Percentiles rank a stretch among this genome's conserved stretches.
Evolutionary conservation across 1,139 yeast species (phyloP).

Genomic region (Candida sanyaensis): DNA sequence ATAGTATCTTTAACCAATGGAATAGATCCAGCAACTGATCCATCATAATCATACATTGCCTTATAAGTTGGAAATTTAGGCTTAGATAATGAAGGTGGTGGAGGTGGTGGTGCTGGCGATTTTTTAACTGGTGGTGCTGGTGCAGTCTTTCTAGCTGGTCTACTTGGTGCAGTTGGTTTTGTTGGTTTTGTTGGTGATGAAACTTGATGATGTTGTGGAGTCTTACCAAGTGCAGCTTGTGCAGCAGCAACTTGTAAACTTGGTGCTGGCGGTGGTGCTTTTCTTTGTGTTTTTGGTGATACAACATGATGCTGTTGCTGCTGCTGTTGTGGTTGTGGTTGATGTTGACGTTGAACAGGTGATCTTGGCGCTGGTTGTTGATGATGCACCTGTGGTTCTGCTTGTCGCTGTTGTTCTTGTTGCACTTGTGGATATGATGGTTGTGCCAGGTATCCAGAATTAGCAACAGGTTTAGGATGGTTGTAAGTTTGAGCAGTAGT

Average conservation of each 20-base stretch:
- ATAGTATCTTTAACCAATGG: slow-evolving; percentile 77
- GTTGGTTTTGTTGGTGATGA: slow-evolving; percentile 14
- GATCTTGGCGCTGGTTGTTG: slow-evolving; percentile 16
- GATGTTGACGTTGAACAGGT: slow-evolving; percentile 15
- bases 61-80: slow-evolving; percentile 79
- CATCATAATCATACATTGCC: slow-evolving; percentile 89
- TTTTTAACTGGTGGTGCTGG: slow-evolving; percentile 42
- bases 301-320: slow-evolving; percentile 16
- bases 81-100: slow-evolving; percentile 61
- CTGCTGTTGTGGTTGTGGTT: slow-evolving; percentile 16
- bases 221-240: slow-evolving; percentile 17
- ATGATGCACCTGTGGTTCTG: slow-evolving; percentile 16
- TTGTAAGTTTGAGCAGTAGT: slow-evolving; percentile 17
- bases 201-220: slow-evolving; percentile 3
- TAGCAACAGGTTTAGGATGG: slow-evolving; percentile 9
- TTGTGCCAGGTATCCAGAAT: slow-evolving; percentile 16
- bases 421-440: slow-evolving; percentile 21
- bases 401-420: too few relatives aligned
- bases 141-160: slow-evolving; percentile 36
- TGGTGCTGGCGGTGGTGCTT: slow-evolving; percentile 18
- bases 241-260: slow-evolving; percentile 17
- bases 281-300: slow-evolving; percentile 13
- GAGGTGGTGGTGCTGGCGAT: slow-evolving; percentile 58
- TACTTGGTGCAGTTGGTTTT: slow-evolving; percentile 18
- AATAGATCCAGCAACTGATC: slow-evolving; percentile 79